Percentiles rank a stretch among this genome's conserved stretches.
Conservation (phyloP, 805 yeast genomes). For the Kuraishia borneana region DNA sequence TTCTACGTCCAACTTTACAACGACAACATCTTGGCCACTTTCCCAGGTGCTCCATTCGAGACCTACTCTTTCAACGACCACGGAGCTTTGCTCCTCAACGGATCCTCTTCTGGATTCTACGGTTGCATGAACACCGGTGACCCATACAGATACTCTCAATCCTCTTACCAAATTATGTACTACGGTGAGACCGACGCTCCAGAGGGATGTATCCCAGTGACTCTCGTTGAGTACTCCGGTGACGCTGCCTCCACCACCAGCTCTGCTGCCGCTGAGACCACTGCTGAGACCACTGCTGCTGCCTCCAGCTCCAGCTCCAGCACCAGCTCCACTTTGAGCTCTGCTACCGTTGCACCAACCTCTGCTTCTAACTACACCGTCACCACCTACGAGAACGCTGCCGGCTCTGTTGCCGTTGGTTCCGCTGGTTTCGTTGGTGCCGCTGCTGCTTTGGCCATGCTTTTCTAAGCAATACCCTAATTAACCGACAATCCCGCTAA, state of each 20-base stretch:
- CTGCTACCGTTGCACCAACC: not conserved
- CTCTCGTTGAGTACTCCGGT: slow-evolving; percentile 2
- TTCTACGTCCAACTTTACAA: slow-evolving; percentile 3
- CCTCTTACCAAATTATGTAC: slow-evolving; percentile 17
- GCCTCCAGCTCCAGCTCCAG: not conserved
- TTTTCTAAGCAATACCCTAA: not conserved
- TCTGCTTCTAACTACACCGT: not conserved
- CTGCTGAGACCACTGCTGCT: not conserved
- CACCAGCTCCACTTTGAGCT: not conserved
- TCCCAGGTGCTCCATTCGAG: slow-evolving; percentile 3
- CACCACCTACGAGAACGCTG: not conserved
- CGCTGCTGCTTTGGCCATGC: slow-evolving; percentile 1
- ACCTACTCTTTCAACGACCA: slow-evolving; percentile 1
- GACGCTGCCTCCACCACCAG: slow-evolving; percentile 12
- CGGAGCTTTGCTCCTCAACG: slow-evolving; percentile 16
- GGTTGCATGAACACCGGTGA: slow-evolving; percentile 33
- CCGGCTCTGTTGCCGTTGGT: slow-evolving; percentile 1
- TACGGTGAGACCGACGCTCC: slow-evolving; percentile 4
- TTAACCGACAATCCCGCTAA: no score
- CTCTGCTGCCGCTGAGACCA: slow-evolving; percentile 16
- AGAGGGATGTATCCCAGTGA: not conserved
- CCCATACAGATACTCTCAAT: slow-evolving; percentile 27
- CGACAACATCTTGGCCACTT: slow-evolving; percentile 3
- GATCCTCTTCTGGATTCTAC: slow-evolving; percentile 22
- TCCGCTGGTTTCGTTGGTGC: not conserved